Base-by-base conservation (phyloP, 208 protist genomes). In the Wallacemonas rigidus region DNA sequence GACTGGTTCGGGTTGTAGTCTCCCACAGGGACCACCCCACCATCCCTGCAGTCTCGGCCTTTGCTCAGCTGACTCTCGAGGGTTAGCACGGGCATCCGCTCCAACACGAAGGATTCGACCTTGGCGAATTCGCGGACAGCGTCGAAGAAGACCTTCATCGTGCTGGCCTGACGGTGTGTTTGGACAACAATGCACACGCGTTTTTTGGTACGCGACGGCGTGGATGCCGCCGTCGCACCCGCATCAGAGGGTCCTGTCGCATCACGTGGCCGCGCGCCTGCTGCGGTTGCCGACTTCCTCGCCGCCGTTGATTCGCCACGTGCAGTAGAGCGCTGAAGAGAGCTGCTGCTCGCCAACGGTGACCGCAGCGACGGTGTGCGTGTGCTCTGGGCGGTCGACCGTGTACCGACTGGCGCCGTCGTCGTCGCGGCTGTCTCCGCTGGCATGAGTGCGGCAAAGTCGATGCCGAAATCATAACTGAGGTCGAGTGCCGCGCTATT, bases 91-190 rank as follows among this genome's bases (percentile, higher is more conserved):
- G 68, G 62, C 56, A 73, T 74, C 4, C 74, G 71, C 12, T 86
- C 74, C 6, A 90, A 74, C 26, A 63, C 75, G 69, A 83, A 90
- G 64, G 71, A 85, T 38, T 69, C 39, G 65, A 88, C 83, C 41
- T 74, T 57, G 9, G 76, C 83, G 48, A 87, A 85, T 38, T 61
- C 60, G 15, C 69, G 56, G 7, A 92, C 63, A 8, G 74, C 79
- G 40, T 85, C 76, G 69, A 95, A 95, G 48, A 95, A 93, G 8
- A 58, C 53, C 74, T 91, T 83, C 84, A 95, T 93, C 7, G 90
- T 95, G 61, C 77, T 76, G 35, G 77, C 70, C 67, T 95, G 90
- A 39, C 90, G 83, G 53, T 95, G 90, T 53, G 86, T 92, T 72
- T 95, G 90, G 45, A 95, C 90, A 12, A 95, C 86, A 61, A 95